A percentile compares a stretch with the other conserved stretches of the same genome.
Evolutionary conservation across 345 rosid genomes (phyloP).

Genomic region (Populus alba): DNA sequence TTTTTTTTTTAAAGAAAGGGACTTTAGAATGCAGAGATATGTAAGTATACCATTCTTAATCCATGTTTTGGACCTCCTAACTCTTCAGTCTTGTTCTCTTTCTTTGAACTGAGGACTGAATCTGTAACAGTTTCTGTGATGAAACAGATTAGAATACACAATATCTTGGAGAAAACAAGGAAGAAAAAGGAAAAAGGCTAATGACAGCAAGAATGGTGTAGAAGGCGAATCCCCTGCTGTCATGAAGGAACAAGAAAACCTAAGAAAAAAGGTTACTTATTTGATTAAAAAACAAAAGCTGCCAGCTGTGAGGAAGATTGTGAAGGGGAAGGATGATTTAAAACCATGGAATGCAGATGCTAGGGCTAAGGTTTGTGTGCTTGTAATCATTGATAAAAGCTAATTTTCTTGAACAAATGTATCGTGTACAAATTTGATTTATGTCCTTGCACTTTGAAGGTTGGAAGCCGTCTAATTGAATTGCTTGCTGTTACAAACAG

Average conservation of each 20-base stretch:
- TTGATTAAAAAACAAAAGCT: constrained; percentile 80
- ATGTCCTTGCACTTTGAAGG: background rate
- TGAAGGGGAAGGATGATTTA: constrained; percentile 62
- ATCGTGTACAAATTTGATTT: constrained; percentile 10
- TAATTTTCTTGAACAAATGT: constrained; percentile 1
- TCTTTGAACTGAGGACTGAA: constrained; percentile 2
- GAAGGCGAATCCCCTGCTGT: constrained; percentile 41
- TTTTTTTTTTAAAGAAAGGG: background rate
- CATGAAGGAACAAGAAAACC: constrained; percentile 51
- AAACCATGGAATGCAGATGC: constrained; percentile 68
- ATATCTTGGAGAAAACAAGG: constrained; percentile 77
- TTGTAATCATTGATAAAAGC: constrained; percentile 8
- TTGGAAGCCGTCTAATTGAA: too few relatives aligned
- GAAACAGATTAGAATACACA: constrained; percentile 65
- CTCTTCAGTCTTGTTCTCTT: background rate
- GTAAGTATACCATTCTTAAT: constrained; percentile 9
- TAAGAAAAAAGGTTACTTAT: constrained; percentile 67
- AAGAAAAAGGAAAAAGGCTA: constrained; percentile 51
- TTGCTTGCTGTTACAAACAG: too few relatives aligned
- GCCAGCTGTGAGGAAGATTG: constrained; percentile 71
- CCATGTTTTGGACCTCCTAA: background rate
- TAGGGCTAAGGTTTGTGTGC: constrained; percentile 75
- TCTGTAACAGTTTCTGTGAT: constrained; percentile 12
- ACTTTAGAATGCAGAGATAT: background rate
- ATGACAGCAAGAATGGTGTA: constrained; percentile 34